Conservation (phyloP, 768 basidiomycete species). For the Leucocoprinus birnbaumii region DNA sequence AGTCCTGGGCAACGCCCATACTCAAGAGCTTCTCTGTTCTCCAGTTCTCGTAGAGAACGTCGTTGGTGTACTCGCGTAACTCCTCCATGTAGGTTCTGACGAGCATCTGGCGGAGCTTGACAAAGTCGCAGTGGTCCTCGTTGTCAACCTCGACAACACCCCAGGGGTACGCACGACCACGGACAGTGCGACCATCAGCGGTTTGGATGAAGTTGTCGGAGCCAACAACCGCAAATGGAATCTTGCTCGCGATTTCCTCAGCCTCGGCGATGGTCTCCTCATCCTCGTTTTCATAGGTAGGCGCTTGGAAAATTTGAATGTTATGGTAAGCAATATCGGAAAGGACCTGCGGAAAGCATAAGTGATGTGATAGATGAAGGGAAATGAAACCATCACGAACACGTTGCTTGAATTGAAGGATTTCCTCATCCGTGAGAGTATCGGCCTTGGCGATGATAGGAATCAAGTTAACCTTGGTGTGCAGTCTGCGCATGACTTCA, state of each 20-base stretch:
- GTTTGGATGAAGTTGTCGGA: conserved; percentile 82
- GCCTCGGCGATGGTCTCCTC: conserved; percentile 97
- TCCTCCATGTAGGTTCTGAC: conserved; percentile 99
- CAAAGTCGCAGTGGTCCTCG: conserved; percentile 98
- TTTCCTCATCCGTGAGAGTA: conserved; percentile 96
- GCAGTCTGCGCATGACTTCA: conserved; percentile 97
- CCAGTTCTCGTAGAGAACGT: conserved; percentile 97
- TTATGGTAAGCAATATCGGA: conserved; percentile 93
- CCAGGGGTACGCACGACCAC: conserved; percentile 97
- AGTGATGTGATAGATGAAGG: conserved; percentile 7
- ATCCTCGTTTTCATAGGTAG: conserved; percentile 96
- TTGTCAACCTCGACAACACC: conserved; percentile 99
- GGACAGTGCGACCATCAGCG: conserved; percentile 87
- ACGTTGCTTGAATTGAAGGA: conserved; percentile 88
- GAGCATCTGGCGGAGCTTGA: conserved; percentile 99
- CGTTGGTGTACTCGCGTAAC: conserved; percentile 94
- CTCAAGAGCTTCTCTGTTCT: conserved; percentile 92
- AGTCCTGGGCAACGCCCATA: conserved; percentile 98
- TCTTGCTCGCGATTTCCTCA: conserved; percentile 97
- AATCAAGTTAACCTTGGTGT: conserved; percentile 97
- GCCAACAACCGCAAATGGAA: conserved; percentile 97
- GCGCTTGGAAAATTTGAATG: conserved; percentile 98
- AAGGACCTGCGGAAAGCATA: conserved; percentile 57
- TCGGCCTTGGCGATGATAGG: conserved; percentile 99
- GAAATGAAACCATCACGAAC: conserved; percentile 38